Conservation (phyloP, 495 filamentous ascomycete genomes). For the Saxophila tyrrhenica region DNA sequence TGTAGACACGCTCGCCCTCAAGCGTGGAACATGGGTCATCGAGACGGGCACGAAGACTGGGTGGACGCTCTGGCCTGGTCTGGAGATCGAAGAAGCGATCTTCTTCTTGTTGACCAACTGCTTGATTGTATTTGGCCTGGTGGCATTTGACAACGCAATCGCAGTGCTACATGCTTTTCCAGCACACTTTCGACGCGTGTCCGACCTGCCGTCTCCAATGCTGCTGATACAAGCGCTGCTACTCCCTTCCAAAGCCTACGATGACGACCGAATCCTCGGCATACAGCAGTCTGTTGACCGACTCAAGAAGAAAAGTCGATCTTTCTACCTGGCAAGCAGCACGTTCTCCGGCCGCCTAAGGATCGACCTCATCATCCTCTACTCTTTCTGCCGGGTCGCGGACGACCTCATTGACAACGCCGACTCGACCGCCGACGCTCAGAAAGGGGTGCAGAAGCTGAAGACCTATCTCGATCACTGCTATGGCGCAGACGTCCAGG, state of each 20-base stretch:
- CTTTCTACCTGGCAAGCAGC: slow-evolving; percentile 56
- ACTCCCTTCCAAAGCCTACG: slow-evolving; percentile 33
- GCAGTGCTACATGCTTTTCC: slow-evolving; percentile 48
- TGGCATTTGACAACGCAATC: slow-evolving; percentile 51
- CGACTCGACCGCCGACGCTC: slow-evolving; percentile 33
- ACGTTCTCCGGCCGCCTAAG: slow-evolving; percentile 52
- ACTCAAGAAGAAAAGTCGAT: slow-evolving; percentile 49
- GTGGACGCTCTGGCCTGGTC: slow-evolving; percentile 43
- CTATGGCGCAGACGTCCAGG: slow-evolving; percentile 14
- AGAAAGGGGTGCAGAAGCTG: slow-evolving; percentile 41
- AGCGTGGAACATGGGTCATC: slow-evolving; percentile 55
- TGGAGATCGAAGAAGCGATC: slow-evolving; percentile 56
- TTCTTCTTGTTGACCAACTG: slow-evolving; percentile 59
- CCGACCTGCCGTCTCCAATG: slow-evolving; percentile 34
- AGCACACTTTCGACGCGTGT: slow-evolving; percentile 33
- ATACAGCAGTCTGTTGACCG: slow-evolving; percentile 43
- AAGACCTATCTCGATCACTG: slow-evolving; percentile 37
- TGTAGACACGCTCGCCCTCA: slow-evolving; percentile 51
- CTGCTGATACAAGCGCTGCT: slow-evolving; percentile 38
- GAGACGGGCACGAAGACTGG: slow-evolving; percentile 49
- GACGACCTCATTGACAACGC: slow-evolving; percentile 59
- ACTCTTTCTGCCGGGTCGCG: slow-evolving; percentile 60
- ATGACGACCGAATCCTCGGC: slow-evolving; percentile 40
- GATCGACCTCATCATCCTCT: slow-evolving; percentile 54
- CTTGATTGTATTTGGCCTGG: slow-evolving; percentile 52